These are phyloP conservation scores for Striga hermonthica DNA, from an alignment of 305 asterid genomes.

Conservation along the genomic window DNA sequence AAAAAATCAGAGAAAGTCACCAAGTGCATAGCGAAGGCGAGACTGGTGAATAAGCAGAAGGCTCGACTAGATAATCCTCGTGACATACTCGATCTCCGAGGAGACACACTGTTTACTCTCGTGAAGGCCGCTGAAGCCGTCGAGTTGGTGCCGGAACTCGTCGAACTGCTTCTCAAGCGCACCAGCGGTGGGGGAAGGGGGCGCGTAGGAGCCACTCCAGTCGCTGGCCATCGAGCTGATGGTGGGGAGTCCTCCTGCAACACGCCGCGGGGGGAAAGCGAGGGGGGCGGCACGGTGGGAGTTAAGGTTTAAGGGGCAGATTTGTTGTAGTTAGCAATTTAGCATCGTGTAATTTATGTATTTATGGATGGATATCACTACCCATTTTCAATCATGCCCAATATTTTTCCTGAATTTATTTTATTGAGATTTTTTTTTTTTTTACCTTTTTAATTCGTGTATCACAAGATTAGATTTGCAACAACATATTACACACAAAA, in stretches of 20 bases:
- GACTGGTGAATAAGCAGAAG: conserved; percentile 87
- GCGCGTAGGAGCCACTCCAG: conserved; percentile 31
- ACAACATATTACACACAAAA: too few relatives aligned
- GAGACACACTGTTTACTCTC: conserved; percentile 71
- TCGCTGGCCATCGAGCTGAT: conserved; percentile 47
- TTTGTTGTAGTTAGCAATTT: too few relatives aligned
- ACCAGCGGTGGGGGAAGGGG: conserved; percentile 40
- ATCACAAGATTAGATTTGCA: too few relatives aligned
- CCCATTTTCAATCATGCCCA: too few relatives aligned
- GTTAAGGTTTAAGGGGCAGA: conserved; percentile 50
- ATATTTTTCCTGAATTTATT: too few relatives aligned
- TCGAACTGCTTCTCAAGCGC: conserved; percentile 71
- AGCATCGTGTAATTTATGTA: too few relatives aligned
- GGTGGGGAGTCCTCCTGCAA: conserved; percentile 26
- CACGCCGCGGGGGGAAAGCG: conserved; percentile 33
- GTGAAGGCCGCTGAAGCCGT: conserved; percentile 57
- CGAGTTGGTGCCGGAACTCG: conserved; percentile 62
- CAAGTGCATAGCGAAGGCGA: conserved; percentile 50
- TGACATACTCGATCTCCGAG: conserved; percentile 66
- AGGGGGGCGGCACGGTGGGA: conserved; percentile 33
- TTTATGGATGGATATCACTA: too few relatives aligned
- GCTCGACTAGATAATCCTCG: conserved; percentile 67
- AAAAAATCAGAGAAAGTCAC: conserved; percentile 33
- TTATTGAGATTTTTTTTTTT: too few relatives aligned
- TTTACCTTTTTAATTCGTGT: too few relatives aligned